Percentiles rank a stretch among this genome's conserved stretches.
phyloP scores from a whole-genome alignment of 108 stramenopile genomes.

The Asterionellopsis glacialis region DNA sequence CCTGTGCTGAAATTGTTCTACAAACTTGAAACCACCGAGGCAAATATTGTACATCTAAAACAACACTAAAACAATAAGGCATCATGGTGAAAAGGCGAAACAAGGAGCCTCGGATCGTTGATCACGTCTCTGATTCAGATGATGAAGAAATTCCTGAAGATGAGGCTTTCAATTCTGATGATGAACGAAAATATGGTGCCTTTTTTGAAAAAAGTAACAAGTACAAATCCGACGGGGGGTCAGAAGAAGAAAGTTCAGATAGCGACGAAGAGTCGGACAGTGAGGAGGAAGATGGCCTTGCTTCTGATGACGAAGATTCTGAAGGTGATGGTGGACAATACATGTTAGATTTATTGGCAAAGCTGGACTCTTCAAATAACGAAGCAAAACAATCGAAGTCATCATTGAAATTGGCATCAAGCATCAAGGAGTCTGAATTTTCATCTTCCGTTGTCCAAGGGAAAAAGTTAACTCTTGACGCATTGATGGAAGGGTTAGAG shows the following conservation, averaged over 20 bases:
- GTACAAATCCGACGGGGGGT: constrained; percentile 12
- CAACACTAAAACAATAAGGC: not conserved
- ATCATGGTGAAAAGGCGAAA: constrained; percentile 5
- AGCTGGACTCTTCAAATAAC: constrained; percentile 39
- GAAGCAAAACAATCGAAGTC: constrained; percentile 16
- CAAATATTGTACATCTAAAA: not conserved
- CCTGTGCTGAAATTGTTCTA: too few relatives aligned
- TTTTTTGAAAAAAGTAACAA: constrained; percentile 38
- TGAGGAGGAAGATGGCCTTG: constrained; percentile 32
- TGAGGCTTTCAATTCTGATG: constrained; percentile 85
- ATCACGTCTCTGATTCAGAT: constrained; percentile 44
- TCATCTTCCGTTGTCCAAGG: constrained; percentile 19
- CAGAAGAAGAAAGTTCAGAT: constrained; percentile 38
- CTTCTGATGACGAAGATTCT: constrained; percentile 34
- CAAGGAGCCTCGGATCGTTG: constrained; percentile 29
- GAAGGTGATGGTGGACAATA: constrained; percentile 86
- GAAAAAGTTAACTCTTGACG: constrained; percentile 66
- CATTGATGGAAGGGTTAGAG: constrained; percentile 76
- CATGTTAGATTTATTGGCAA: constrained; percentile 76
- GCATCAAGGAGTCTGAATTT: constrained; percentile 46
- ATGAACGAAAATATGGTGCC: constrained; percentile 72
- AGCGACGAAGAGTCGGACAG: constrained; percentile 22
- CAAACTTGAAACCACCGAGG: too few relatives aligned
- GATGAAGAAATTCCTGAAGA: constrained; percentile 84
- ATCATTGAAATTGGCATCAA: constrained; percentile 28